Base-by-base conservation (phyloP, 1,139 yeast species). In the Maudiozyma humilis region DNA sequence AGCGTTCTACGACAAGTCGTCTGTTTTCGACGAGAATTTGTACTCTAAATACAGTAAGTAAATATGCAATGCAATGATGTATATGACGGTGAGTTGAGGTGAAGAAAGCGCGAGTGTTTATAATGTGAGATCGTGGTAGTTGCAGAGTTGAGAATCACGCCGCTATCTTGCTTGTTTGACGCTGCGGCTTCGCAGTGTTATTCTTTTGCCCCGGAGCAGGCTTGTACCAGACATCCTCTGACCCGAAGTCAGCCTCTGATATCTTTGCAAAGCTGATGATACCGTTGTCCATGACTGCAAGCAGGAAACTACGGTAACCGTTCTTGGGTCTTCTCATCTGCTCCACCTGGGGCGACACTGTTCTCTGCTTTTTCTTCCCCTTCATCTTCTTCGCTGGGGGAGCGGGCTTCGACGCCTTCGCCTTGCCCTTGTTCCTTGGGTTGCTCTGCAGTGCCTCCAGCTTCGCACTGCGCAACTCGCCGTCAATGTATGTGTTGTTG, bases 281-380 rank as follows among this genome's bases (percentile, higher is more conserved):
- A 0, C 95, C 95, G 51, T 77, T 72, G 56, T 83, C 89, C 2
- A 84, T 74, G 0, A 80, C 68, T 0, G 94, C 94, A 17, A 85
- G 48, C 1, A 82, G 63, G 3, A 81, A 69, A 20, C 70, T 69
- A 25, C 79, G 64, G 44, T 69, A 60, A 0, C 93, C 93, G 43
- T 51, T 48, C 44, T 66, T 69, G 12, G 69, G 48, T 57, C 69
- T 50, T 53, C 64, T 51, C 65, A 60, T 44, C 64, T 57, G 61
- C 56, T 46, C 51, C 5, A 51, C 44, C 34, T 51, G 51, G 7
- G 52, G 50, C 6, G 55, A 43, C 4, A 39, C 27, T 5, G 56
- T 48, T 51, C 62, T 65, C 47, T 65, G 53, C 47, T 60, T 55
- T 12, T 48, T 47, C 46, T 66, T 71, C 43, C 68, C 58, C 13